These are phyloP conservation scores for Zoysia japonica DNA, from an alignment of 176 grass and related monocot genomes.

Conservation along the genomic window DNA sequence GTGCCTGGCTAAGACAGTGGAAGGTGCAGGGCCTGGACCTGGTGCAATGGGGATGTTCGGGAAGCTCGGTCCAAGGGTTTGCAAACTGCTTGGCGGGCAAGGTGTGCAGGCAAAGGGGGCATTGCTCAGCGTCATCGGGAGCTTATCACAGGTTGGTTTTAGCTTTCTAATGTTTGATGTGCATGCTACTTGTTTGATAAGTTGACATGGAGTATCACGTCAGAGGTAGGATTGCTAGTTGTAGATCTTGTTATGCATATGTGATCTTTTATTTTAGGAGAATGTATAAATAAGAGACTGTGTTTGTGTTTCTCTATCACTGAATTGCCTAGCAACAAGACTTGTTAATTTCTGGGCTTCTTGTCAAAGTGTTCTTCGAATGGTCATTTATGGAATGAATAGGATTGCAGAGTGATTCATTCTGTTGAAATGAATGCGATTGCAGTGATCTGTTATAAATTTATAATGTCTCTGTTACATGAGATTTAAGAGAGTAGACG, in stretches of 20 bases:
- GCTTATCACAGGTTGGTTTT: conserved; percentile 63
- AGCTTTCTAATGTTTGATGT: conserved; percentile 1
- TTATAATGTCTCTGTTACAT: background rate
- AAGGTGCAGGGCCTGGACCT: conserved; percentile 54
- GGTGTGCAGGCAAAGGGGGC: conserved; percentile 81
- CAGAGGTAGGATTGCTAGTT: background rate
- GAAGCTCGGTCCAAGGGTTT: conserved; percentile 74
- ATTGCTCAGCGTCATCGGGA: conserved; percentile 73
- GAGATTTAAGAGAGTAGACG: background rate
- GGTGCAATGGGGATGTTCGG: conserved; percentile 55
- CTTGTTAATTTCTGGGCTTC: background rate
- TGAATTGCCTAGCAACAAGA: background rate
- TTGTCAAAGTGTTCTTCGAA: background rate
- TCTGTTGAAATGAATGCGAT: background rate
- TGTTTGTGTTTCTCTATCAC: background rate
- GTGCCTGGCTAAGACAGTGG: conserved; percentile 81
- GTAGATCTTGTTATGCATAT: background rate
- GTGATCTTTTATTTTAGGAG: background rate
- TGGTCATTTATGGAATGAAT: background rate
- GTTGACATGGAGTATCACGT: conserved; percentile 11
- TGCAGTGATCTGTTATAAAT: background rate
- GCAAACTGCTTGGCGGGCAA: conserved; percentile 75
- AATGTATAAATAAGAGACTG: background rate
- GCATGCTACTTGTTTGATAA: conserved; percentile 18
- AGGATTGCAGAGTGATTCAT: conserved; percentile 3